phyloP scores from a whole-genome alignment of 1,139 yeast genomes.

The Saccharomyces pastorianus region DNA sequence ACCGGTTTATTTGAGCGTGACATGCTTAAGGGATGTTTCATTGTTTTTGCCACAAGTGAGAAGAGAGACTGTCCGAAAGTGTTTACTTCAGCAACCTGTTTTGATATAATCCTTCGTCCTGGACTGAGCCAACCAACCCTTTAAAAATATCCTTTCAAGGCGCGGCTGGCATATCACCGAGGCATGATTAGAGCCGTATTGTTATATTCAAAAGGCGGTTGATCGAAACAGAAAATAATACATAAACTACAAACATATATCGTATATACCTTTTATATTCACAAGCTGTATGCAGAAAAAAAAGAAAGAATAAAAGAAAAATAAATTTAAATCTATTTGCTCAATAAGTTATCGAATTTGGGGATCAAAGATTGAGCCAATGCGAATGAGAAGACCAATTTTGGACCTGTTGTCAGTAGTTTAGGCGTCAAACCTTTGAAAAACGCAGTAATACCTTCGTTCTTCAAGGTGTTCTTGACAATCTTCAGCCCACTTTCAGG shows the following conservation, averaged over 20 bases:
- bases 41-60: neutral
- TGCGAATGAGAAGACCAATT: slow-evolving; percentile 92
- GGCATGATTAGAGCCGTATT: neutral
- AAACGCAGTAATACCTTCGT: slow-evolving; percentile 84
- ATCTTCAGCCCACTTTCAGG: slow-evolving; percentile 91
- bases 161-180: neutral
- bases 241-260: neutral
- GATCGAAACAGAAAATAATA: neutral
- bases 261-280: neutral
- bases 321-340: slow-evolving; percentile 9
- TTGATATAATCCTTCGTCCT: neutral
- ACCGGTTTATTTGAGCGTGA: slow-evolving; percentile 3
- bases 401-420: slow-evolving; percentile 94
- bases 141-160: neutral
- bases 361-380: slow-evolving; percentile 95
- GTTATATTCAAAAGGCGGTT: no score
- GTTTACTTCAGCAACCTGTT: neutral
- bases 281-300: neutral
- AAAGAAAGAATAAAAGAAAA: neutral
- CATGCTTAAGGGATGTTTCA: neutral
- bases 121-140: neutral
- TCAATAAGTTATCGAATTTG: slow-evolving; percentile 68
- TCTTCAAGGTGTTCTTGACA: slow-evolving; percentile 83
- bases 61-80: neutral
- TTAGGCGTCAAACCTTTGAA: slow-evolving; percentile 97